Conservation (phyloP, 352 stramenopile species). For the Pythium utonaiense region DNA sequence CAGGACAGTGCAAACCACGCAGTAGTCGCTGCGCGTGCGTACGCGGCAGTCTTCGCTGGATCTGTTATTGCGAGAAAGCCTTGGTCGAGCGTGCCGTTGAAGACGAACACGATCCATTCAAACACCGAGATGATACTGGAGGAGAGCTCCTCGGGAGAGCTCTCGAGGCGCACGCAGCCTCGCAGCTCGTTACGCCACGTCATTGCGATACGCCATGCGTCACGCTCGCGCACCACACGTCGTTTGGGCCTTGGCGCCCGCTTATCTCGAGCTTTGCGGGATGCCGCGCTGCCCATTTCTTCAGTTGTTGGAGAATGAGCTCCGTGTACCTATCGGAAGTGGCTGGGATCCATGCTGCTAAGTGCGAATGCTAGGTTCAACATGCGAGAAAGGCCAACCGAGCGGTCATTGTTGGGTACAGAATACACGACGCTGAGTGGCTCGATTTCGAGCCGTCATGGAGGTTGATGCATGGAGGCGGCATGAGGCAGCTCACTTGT, state of each 20-base stretch:
- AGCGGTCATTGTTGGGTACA: no score
- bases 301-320: no score
- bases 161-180: background rate
- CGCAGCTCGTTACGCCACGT: background rate
- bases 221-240: background rate
- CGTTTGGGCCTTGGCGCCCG: background rate
- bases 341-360: no score
- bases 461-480: no score
- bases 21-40: background rate
- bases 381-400: no score
- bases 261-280: background rate
- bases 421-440: no score
- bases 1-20: constrained; percentile 3
- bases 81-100: background rate
- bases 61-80: background rate
- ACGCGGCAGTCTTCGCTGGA: background rate
- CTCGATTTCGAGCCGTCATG: no score
- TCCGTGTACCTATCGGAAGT: no score
- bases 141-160: background rate
- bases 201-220: background rate
- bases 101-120: background rate
- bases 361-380: no score
- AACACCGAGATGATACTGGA: background rate
- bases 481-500: no score
- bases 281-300: background rate